Percentiles rank a stretch among this genome's conserved stretches.
These are phyloP conservation scores for Hanseniaspora meyeri DNA, from an alignment of 805 yeast species.

Conservation along the genomic window DNA sequence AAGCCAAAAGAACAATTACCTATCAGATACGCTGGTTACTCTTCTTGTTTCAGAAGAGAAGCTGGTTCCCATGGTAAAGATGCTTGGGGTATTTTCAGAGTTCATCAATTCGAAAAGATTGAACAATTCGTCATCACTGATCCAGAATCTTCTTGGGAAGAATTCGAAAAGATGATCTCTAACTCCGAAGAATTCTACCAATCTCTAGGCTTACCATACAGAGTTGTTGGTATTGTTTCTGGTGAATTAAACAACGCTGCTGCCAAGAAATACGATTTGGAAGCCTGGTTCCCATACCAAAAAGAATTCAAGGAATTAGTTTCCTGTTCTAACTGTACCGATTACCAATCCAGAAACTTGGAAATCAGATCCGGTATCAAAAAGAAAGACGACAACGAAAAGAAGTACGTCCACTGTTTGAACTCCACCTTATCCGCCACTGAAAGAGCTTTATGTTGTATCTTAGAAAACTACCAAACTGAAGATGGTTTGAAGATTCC, in stretches of 20 bases:
- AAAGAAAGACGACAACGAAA: constrained; percentile 85
- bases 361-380: constrained; percentile 98
- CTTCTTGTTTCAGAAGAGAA: constrained; percentile 98
- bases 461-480: constrained; percentile 94
- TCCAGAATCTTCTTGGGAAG: constrained; percentile 96
- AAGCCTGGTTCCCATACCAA: constrained; percentile 99
- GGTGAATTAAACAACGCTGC: constrained; percentile 99
- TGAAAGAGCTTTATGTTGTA: constrained; percentile 94
- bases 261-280: constrained; percentile 95
- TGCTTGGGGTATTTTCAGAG: constrained; percentile 99
- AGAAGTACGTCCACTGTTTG: constrained; percentile 96
- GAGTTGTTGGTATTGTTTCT: constrained; percentile 95
- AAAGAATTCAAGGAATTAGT: constrained; percentile 96
- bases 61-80: constrained; percentile 99
- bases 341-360: constrained; percentile 94
- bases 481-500: constrained; percentile 91
- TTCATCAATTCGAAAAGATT: constrained; percentile 94
- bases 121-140: constrained; percentile 94
- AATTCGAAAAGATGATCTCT: constrained; percentile 90
- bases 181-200: constrained; percentile 86
- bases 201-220: constrained; percentile 83
- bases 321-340: constrained; percentile 97
- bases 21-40: constrained; percentile 91
- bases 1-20: constrained; percentile 94
- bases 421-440: constrained; percentile 96